phyloP scores from a whole-genome alignment of 2,329 filamentous ascomycete genomes.

The Thelonectria rubi region DNA sequence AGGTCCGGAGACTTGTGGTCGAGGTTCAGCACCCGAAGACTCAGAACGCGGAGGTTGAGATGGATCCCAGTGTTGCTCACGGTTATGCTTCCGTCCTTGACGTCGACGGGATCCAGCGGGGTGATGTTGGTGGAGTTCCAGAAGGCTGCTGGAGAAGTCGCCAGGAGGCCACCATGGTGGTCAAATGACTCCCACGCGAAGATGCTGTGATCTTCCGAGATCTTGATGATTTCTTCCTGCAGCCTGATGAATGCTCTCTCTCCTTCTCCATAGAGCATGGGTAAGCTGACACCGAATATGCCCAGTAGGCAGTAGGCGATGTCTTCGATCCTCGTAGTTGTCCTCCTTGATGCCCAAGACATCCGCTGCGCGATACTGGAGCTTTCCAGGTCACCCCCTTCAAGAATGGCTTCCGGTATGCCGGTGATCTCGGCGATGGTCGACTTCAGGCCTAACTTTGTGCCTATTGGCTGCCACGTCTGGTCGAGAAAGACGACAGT shows the following conservation, averaged over 20 bases:
- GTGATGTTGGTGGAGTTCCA: too few species aligned
- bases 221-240: constrained; percentile 38
- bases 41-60: too few species aligned
- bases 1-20: too few species aligned
- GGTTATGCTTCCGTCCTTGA: too few species aligned
- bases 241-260: constrained; percentile 35
- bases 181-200: constrained; percentile 28
- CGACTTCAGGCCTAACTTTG: neutral
- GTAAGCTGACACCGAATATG: constrained; percentile 33
- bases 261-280: constrained; percentile 35
- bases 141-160: too few species aligned
- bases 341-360: constrained; percentile 31
- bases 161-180: too few species aligned
- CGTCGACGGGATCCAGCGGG: too few species aligned
- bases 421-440: constrained; percentile 16
- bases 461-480: constrained; percentile 19
- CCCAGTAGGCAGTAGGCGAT: constrained; percentile 35
- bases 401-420: constrained; percentile 22
- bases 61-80: too few species aligned
- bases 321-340: constrained; percentile 32
- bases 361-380: constrained; percentile 29
- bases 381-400: neutral
- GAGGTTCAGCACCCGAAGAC: too few species aligned
- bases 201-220: constrained; percentile 32
- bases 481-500: constrained; percentile 19